Evolutionary conservation across 176 grass and related monocot genomes (phyloP).

Genomic region (Ampelocalamus luodianensis): DNA sequence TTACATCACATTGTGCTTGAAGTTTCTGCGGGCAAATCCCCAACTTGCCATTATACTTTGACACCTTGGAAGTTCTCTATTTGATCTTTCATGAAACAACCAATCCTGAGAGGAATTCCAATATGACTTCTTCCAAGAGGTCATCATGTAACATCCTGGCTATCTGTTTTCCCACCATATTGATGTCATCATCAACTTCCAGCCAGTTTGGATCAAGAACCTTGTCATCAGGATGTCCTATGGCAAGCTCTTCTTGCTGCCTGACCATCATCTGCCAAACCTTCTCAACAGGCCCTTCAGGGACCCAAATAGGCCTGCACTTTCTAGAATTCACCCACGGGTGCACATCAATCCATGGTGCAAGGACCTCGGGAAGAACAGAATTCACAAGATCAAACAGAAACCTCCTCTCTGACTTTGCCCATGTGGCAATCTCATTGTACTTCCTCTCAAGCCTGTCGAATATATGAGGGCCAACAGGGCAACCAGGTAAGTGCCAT

Average conservation of each 20-base stretch:
- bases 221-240: constrained; percentile 46
- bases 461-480: constrained; percentile 53
- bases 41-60: background rate
- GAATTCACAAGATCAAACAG: constrained; percentile 69
- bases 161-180: constrained; percentile 56
- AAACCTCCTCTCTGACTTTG: constrained; percentile 64
- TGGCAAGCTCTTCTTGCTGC: constrained; percentile 44
- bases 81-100: background rate
- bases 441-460: constrained; percentile 80
- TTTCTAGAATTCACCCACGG: constrained; percentile 48
- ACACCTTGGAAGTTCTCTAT: background rate
- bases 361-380: constrained; percentile 60
- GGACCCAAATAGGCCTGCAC: constrained; percentile 40
- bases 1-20: constrained; percentile 17
- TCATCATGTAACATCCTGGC: constrained; percentile 49
- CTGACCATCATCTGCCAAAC: constrained; percentile 58
- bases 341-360: constrained; percentile 50
- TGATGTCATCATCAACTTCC: constrained; percentile 47
- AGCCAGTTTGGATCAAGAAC: constrained; percentile 64
- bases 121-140: constrained; percentile 69
- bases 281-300: constrained; percentile 66
- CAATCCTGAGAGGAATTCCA: constrained; percentile 42
- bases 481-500: constrained; percentile 53
- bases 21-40: background rate
- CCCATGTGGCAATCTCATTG: constrained; percentile 48